Evolutionary conservation across 345 rosid species (phyloP).

Genomic region (Psidium friedrichsthalianum): DNA sequence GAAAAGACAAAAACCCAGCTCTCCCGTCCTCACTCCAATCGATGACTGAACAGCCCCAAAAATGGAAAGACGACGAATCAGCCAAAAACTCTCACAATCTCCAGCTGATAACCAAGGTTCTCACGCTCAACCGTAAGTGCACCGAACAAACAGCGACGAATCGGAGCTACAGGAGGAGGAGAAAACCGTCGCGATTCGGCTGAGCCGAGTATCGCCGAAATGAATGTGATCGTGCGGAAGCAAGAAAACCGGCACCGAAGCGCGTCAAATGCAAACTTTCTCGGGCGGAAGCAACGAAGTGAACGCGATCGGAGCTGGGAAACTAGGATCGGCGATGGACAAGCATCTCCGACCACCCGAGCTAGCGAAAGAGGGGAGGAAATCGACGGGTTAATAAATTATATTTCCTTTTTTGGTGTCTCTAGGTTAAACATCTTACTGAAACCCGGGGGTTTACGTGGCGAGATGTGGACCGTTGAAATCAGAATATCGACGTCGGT

Average conservation of each 20-base stretch:
- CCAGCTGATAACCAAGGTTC: not conserved
- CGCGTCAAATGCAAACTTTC: not conserved
- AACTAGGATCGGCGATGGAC: not conserved
- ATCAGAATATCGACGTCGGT: not conserved
- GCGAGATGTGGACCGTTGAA: not conserved
- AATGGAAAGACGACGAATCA: not conserved
- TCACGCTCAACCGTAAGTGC: not conserved
- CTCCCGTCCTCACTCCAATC: not conserved
- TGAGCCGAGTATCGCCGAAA: not conserved
- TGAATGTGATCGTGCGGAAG: not conserved
- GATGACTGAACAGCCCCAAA: not conserved
- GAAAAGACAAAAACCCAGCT: not conserved
- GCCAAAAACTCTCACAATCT: not conserved
- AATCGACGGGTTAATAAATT: not conserved
- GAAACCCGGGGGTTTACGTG: not conserved
- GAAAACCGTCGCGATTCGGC: not conserved
- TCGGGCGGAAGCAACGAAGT: not conserved
- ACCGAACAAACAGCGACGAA: not conserved
- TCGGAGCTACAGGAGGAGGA: not conserved
- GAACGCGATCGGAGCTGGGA: not conserved
- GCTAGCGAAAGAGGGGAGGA: not conserved
- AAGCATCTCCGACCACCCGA: not conserved
- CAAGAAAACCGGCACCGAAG: not conserved
- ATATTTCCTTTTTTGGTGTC: not conserved
- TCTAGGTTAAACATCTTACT: not conserved